These are phyloP conservation scores for Phytophthora boehmeriae DNA, from an alignment of 352 stramenopile genomes.

Conservation along the genomic window DNA sequence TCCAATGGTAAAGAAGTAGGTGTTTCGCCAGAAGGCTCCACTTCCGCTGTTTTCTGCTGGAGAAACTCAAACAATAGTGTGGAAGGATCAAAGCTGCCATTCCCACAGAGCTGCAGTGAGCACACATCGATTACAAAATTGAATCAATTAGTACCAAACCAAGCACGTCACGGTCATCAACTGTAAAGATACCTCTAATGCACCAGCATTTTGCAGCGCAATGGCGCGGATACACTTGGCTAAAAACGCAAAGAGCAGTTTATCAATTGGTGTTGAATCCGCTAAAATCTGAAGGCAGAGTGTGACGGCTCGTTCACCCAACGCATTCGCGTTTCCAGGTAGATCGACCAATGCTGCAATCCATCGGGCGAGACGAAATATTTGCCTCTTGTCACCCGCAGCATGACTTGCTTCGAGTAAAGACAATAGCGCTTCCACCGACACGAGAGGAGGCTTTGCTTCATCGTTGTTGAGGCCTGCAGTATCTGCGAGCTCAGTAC, in stretches of 20 bases:
- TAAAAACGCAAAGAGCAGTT: conserved; percentile 50
- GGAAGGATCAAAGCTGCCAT: conserved; percentile 35
- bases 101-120: conserved; percentile 37
- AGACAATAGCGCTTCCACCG: conserved; percentile 35
- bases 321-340: conserved; percentile 39
- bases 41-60: conserved; percentile 8
- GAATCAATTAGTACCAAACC: background rate
- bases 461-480: background rate
- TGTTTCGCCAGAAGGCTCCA: background rate
- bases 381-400: conserved; percentile 11
- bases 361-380: conserved; percentile 65
- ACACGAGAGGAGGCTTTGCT: conserved; percentile 40
- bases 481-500: conserved; percentile 3
- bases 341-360: conserved; percentile 47
- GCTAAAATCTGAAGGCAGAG: conserved; percentile 45
- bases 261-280: conserved; percentile 13
- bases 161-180: background rate
- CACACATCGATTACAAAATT: background rate
- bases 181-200: conserved; percentile 43
- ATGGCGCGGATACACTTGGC: conserved; percentile 51
- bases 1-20: background rate
- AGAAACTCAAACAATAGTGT: conserved; percentile 41
- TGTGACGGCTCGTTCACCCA: conserved; percentile 43
- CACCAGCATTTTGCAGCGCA: conserved; percentile 31
- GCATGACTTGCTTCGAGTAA: conserved; percentile 37